A percentile compares a stretch with the other conserved stretches of the same genome.
These are phyloP conservation scores for Hymenoscyphus infarciens DNA, from an alignment of 2,329 filamentous ascomycete species.

Conservation along the genomic window DNA sequence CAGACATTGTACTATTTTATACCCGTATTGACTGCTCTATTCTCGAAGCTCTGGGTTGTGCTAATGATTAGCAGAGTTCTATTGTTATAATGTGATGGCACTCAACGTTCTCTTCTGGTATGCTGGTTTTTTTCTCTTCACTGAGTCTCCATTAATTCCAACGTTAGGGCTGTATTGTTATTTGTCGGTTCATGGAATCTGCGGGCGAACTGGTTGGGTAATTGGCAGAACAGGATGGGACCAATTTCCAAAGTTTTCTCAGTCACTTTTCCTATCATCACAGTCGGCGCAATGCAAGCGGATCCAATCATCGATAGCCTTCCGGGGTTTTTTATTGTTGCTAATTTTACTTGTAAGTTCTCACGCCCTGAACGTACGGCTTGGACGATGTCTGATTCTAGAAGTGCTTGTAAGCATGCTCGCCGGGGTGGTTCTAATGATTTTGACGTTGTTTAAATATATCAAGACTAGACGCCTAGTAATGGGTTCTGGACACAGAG, in stretches of 20 bases:
- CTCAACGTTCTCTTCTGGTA: slow-evolving; percentile 47
- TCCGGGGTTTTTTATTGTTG: slow-evolving; percentile 36
- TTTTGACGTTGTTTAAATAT: slow-evolving; percentile 42
- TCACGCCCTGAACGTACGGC: not conserved
- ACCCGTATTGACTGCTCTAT: slow-evolving; percentile 39
- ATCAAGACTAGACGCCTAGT: slow-evolving; percentile 38
- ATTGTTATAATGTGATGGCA: slow-evolving; percentile 48
- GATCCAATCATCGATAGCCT: slow-evolving; percentile 31
- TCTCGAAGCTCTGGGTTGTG: slow-evolving; percentile 10
- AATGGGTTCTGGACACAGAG: slow-evolving; percentile 31
- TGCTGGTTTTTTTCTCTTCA: slow-evolving; percentile 3
- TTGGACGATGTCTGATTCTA: slow-evolving; percentile 6
- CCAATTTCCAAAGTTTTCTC: slow-evolving; percentile 37
- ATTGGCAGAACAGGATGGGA: slow-evolving; percentile 29
- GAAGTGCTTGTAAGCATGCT: slow-evolving; percentile 42
- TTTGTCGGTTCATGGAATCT: slow-evolving; percentile 37
- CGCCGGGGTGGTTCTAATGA: slow-evolving; percentile 37
- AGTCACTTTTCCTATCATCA: slow-evolving; percentile 37
- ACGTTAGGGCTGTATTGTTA: slow-evolving; percentile 38
- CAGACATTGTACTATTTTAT: slow-evolving; percentile 45
- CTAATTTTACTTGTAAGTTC: slow-evolving; percentile 39
- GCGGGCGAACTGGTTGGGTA: slow-evolving; percentile 30
- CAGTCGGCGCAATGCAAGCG: slow-evolving; percentile 36
- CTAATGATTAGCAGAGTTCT: slow-evolving; percentile 41
- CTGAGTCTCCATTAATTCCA: slow-evolving; percentile 1